Percentiles rank a stretch among this genome's conserved stretches.
Evolutionary conservation across 495 filamentous ascomycete genomes (phyloP).

Genomic region (Durotheca rogersii): DNA sequence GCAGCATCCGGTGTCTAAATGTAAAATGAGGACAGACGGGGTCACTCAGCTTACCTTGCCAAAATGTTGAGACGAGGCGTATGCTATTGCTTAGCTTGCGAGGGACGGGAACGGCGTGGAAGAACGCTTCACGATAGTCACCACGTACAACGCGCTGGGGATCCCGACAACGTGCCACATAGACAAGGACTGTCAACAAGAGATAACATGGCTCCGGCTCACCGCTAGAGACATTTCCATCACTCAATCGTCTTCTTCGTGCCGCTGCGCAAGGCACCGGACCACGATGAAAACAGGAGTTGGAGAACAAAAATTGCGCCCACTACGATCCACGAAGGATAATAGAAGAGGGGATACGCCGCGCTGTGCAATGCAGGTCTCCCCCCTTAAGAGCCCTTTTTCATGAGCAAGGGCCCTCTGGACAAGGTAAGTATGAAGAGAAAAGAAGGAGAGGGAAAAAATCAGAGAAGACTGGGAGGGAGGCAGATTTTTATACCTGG

Average conservation of each 20-base stretch:
- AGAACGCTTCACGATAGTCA: too few species aligned
- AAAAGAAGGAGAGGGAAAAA: conserved; percentile 39
- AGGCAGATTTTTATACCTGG: conserved; percentile 12
- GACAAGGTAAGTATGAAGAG: conserved; percentile 78
- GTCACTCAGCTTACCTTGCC: too few species aligned
- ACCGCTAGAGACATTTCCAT: too few species aligned
- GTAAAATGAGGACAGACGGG: too few species aligned
- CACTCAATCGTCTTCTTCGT: conserved; percentile 29
- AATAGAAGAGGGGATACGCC: conserved; percentile 66
- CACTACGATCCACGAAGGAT: conserved; percentile 66
- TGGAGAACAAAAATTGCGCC: conserved; percentile 34
- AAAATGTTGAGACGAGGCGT: too few species aligned
- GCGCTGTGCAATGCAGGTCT: conserved; percentile 80
- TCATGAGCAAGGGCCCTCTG: conserved; percentile 62
- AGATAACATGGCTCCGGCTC: too few species aligned
- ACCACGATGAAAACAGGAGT: conserved; percentile 22
- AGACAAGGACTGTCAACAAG: too few species aligned
- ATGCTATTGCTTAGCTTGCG: too few species aligned
- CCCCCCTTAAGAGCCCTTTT: conserved; percentile 58
- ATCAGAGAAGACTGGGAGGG: not conserved
- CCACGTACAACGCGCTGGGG: too few species aligned
- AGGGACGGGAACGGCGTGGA: too few species aligned
- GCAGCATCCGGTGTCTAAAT: too few species aligned
- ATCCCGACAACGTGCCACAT: too few species aligned
- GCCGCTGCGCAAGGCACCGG: conserved; percentile 22